These are phyloP conservation scores for Puccinia hordei DNA, from an alignment of 1,284 basidiomycete genomes.

Conservation along the genomic window DNA sequence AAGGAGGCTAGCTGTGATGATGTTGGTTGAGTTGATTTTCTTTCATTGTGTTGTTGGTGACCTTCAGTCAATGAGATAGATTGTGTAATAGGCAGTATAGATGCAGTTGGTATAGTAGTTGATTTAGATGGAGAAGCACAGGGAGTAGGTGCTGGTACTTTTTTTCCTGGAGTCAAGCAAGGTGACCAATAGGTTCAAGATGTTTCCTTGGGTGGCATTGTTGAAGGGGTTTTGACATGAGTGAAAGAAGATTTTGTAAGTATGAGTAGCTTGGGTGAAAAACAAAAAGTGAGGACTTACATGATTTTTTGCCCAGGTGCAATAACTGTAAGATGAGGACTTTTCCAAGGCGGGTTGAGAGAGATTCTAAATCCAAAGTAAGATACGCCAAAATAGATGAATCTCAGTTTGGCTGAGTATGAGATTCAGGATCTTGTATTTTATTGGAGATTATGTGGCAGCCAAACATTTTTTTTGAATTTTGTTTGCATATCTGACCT, in stretches of 20 bases:
- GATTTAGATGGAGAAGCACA: neutral
- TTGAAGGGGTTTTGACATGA: neutral
- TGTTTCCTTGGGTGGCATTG: slow-evolving; percentile 2
- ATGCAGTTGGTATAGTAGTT: no score
- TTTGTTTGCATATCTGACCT: neutral
- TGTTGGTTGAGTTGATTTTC: neutral
- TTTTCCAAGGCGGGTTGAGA: neutral
- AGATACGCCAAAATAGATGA: slow-evolving; percentile 1
- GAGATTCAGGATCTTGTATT: neutral
- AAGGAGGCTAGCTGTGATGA: neutral
- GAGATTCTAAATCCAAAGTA: neutral
- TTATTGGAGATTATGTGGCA: neutral
- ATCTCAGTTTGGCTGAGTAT: neutral
- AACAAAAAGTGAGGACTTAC: neutral
- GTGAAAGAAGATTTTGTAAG: neutral
- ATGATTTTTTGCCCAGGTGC: neutral
- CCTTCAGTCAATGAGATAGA: neutral
- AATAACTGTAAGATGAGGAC: neutral
- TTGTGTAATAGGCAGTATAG: no score
- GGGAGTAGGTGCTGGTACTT: neutral
- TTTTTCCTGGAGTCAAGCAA: no score
- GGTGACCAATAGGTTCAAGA: neutral
- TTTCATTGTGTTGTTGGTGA: neutral
- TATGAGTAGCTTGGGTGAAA: no score
- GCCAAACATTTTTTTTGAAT: neutral